A percentile compares a stretch with the other conserved stretches of the same genome.
These are phyloP conservation scores for Fusarium pseudocircinatum DNA, from an alignment of 2,329 filamentous ascomycete genomes.

Conservation along the genomic window DNA sequence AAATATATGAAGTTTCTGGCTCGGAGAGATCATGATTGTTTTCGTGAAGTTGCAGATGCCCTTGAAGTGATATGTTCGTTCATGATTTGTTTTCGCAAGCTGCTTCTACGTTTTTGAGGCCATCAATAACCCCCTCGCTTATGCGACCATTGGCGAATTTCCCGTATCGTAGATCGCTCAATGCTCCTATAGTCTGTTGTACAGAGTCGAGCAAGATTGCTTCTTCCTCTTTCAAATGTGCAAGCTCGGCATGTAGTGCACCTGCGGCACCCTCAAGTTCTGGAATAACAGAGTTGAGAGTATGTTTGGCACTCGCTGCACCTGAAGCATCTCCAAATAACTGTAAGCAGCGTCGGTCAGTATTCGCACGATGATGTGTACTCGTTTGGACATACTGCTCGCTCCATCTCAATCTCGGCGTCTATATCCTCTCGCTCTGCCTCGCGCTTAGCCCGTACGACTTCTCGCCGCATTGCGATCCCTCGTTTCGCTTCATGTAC, in stretches of 20 bases:
- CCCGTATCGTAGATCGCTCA: conserved; percentile 87
- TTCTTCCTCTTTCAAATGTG: conserved; percentile 72
- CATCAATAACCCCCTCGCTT: conserved; percentile 72
- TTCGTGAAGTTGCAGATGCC: conserved; percentile 19
- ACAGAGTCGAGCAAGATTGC: conserved; percentile 68
- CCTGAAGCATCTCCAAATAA: conserved; percentile 64
- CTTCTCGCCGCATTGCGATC: conserved; percentile 65
- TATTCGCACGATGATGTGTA: not conserved
- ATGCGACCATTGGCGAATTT: conserved; percentile 73
- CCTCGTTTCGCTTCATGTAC: conserved; percentile 71
- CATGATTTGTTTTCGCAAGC: conserved; percentile 64
- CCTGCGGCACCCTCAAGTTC: conserved; percentile 74
- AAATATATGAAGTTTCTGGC: conserved; percentile 25
- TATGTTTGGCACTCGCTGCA: conserved; percentile 64
- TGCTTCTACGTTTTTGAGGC: conserved; percentile 65
- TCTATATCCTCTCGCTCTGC: conserved; percentile 66
- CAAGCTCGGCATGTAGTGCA: conserved; percentile 75
- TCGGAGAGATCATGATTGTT: conserved; percentile 19
- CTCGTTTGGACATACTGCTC: conserved; percentile 55
- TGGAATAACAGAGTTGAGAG: conserved; percentile 70
- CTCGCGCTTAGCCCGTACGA: conserved; percentile 62
- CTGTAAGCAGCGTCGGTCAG: conserved; percentile 49
- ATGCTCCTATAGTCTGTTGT: conserved; percentile 71
- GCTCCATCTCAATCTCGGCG: conserved; percentile 71
- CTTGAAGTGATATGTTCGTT: conserved; percentile 36